Conservation (phyloP, 2,329 filamentous ascomycete genomes). For the Trichophyton mentagrophytes region DNA sequence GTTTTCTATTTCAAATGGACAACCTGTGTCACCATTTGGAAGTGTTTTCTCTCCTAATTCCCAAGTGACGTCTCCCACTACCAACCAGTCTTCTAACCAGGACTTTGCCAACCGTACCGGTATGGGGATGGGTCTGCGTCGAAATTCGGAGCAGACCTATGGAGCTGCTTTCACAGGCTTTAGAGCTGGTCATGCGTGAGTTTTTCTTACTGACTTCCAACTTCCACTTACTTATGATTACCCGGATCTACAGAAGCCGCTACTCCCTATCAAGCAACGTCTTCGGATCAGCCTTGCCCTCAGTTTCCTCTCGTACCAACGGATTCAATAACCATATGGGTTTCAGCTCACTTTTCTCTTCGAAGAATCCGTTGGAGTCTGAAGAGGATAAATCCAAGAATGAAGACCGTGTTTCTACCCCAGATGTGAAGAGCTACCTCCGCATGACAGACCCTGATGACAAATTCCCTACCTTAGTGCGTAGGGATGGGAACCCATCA, state of each 20-base stretch:
- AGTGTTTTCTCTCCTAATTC: constrained; percentile 57
- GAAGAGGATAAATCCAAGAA: constrained; percentile 52
- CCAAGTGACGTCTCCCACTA: constrained; percentile 58
- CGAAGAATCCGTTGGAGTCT: constrained; percentile 75
- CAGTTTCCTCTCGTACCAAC: constrained; percentile 21
- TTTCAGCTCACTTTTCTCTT: constrained; percentile 72
- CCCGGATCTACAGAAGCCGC: constrained; percentile 44
- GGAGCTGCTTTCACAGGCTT: constrained; percentile 53
- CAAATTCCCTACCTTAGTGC: constrained; percentile 60
- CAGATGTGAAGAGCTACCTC: constrained; percentile 56
- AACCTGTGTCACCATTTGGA: constrained; percentile 63
- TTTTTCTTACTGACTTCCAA: constrained; percentile 22
- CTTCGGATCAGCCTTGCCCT: constrained; percentile 22
- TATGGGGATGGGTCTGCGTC: constrained; percentile 67
- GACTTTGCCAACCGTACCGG: constrained; percentile 54
- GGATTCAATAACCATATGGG: constrained; percentile 27
- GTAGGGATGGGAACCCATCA: constrained; percentile 39
- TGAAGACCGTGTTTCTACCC: constrained; percentile 42
- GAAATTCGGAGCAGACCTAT: constrained; percentile 82
- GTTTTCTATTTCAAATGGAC: constrained; percentile 78
- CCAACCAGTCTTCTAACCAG: constrained; percentile 46
- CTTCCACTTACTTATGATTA: neutral
- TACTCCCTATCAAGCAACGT: constrained; percentile 70
- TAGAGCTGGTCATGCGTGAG: constrained; percentile 66
- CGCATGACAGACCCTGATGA: constrained; percentile 65